Percentiles rank a stretch among this genome's conserved stretches.
These are phyloP conservation scores for Fomitopsis pinicola DNA, from an alignment of 1,284 basidiomycete genomes.

Conservation along the genomic window DNA sequence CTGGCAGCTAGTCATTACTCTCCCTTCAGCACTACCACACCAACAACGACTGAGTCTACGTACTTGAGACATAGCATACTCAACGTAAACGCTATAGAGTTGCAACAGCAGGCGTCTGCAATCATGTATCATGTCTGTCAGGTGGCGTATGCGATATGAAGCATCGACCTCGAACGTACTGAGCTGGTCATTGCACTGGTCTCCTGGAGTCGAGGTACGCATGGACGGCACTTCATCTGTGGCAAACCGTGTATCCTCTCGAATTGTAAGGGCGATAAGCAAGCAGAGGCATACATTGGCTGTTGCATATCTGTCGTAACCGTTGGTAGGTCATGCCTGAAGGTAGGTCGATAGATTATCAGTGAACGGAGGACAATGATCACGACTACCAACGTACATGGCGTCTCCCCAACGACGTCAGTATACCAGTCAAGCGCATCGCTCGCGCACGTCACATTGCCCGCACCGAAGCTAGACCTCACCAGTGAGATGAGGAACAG, in stretches of 20 bases:
- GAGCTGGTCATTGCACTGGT: conserved; percentile 15
- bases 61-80: conserved; percentile 20
- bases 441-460: conserved; percentile 1
- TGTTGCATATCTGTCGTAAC: conserved; percentile 5
- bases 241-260: neutral
- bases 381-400: neutral
- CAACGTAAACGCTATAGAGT: conserved; percentile 14
- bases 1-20: conserved; percentile 10
- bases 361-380: neutral
- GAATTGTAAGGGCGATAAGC: neutral
- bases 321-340: conserved; percentile 6
- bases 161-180: conserved; percentile 4
- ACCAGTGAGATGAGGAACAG: too few relatives aligned
- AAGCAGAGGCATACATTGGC: neutral
- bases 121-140: too few relatives aligned
- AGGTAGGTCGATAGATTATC: neutral
- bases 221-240: conserved; percentile 13
- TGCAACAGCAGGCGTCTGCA: conserved; percentile 15
- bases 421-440: neutral
- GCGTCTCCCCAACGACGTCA: conserved; percentile 1
- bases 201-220: conserved; percentile 7
- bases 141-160: too few relatives aligned
- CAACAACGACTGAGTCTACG: neutral
- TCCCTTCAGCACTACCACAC: too few relatives aligned
- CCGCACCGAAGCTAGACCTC: neutral